Evolutionary conservation across 805 yeast species (phyloP), one percentile per base, ranked within the genome.

Genomic region (Candida silvatica): DNA sequence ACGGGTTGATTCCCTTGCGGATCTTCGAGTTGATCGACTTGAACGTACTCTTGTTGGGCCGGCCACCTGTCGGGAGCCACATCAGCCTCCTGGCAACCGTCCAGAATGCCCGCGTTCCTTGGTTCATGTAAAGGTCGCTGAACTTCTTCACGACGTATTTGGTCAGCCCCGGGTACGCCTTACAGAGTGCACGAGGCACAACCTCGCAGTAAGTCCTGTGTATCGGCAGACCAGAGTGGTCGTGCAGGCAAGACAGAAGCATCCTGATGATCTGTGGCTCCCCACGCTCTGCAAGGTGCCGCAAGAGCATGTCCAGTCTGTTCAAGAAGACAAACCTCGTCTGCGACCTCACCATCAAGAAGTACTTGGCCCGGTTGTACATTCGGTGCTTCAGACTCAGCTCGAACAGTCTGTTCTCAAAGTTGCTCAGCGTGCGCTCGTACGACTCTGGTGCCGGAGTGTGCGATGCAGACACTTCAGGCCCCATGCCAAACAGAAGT

Each of bases 221-320:
- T 22, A 48, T 38, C 17, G 27, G 31, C n/a, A 46, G 35, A 3
- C 40, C 41, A 4, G 38, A 25, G 14, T 54, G 45, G 44, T 47
- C n/a, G 48, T 54, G 37, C 51, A 56, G 17, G 56, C 49, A 40
- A 35, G 45, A 20, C 40, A 53, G 31, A 12, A 54, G 33, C 12
- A 34, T 24, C 11, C 46, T 40, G 17, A 50, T 38, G 3, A 46
- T 27, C 6, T 48, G 49, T 2, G 58, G 50, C 12, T 43, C 40
- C 14, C 38, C 33, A 15, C 41, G 32, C 9, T 32, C 31, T 15
- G 37, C 46, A 11, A 51, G 23, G 40, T 45, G 40, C 16, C 39
- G 36, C 2, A 48, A 19, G 2, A 54, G 31, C 14, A 31, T 34
- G 11, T 29, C 33, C 20, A 48, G 15, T 31, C 47, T 31, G 2